Evolutionary conservation across 208 protist genomes (phyloP), one percentile per base, ranked within the genome.

Genomic region (Leishmania guyanensis): DNA sequence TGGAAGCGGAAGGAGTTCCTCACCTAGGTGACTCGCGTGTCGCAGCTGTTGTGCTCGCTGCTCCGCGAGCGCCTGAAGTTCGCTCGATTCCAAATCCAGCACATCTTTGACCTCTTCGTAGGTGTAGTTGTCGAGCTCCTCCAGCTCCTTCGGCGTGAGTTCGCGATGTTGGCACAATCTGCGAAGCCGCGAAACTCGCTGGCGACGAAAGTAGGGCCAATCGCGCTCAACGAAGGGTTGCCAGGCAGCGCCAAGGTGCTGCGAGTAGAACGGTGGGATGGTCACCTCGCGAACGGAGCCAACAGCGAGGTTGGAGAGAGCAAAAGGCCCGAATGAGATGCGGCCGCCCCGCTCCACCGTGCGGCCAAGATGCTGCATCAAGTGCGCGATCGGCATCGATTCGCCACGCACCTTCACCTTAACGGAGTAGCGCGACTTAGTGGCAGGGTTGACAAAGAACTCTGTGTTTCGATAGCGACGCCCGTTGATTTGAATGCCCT

Each of bases 101-200:
- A 90, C 88, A 64, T 93, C 90, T 50, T 93, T 88, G 54, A 98
- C 77, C 85, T 97, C 95, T 64, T 95, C 91, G 82, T 95, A 95
- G 39, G 95, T 96, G 86, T 90, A 95, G 81, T 91, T 90, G 79
- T 98, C 95, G 43, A 98, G 86, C 85, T 98, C 93, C 81, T 98
- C 93, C 54, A 90, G 73, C 80, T 98, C 95, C 46, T 85, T 86
- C 48, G 92, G 89, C 2, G 91, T 94, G 66, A 98, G 86, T 77
- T 96, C 91, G 70, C 95, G 93, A 62, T 93, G 92, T 16, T 90
- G 88, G 74, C 81, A 66, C 29, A 96, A 86, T 16, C 84, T 85
- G 20, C 90, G 88, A 66, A 98, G 84, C 33, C 91, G 87, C 9
- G 76, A 54, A 33, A 95, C 90, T 62, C 95, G 93, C 83, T 94